A percentile compares a stretch with the other conserved stretches of the same genome.
These are phyloP conservation scores for Penicillium sp. DNA, from an alignment of 2,329 filamentous ascomycete species.

Conservation along the genomic window DNA sequence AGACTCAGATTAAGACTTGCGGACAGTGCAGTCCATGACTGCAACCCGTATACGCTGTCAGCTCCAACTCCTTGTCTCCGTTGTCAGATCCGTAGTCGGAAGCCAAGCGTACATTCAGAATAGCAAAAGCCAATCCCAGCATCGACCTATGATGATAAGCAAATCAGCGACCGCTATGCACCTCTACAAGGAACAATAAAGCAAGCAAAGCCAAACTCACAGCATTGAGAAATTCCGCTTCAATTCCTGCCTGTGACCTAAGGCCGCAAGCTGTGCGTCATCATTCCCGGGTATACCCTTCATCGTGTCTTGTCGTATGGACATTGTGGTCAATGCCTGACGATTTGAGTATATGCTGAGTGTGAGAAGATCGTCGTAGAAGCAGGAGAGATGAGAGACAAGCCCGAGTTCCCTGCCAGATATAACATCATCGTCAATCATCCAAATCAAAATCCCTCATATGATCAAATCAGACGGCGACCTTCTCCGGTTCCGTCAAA, in stretches of 20 bases:
- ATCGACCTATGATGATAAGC: slow-evolving; percentile 50
- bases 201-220: slow-evolving; percentile 29
- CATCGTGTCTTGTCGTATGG: slow-evolving; percentile 10
- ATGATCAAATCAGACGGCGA: not conserved
- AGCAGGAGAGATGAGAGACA: not conserved
- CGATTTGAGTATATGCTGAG: not conserved
- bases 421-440: not conserved
- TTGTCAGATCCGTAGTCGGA: not conserved
- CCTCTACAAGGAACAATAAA: not conserved
- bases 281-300: slow-evolving; percentile 40
- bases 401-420: not conserved
- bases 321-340: not conserved
- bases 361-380: not conserved
- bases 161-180: slow-evolving; percentile 1
- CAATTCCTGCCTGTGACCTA: slow-evolving; percentile 64
- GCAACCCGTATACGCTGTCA: slow-evolving; percentile 7
- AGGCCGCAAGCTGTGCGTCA: slow-evolving; percentile 56
- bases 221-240: slow-evolving; percentile 63
- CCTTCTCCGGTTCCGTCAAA: not conserved
- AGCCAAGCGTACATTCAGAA: slow-evolving; percentile 55
- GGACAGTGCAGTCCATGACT: slow-evolving; percentile 66
- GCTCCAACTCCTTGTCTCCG: slow-evolving; percentile 2
- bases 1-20: slow-evolving; percentile 65
- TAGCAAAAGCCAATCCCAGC: slow-evolving; percentile 67
- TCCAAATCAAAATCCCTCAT: not conserved